These are phyloP conservation scores for Linnemannia zychae DNA, from an alignment of 192 early-diverging fungal species.

Conservation along the genomic window DNA sequence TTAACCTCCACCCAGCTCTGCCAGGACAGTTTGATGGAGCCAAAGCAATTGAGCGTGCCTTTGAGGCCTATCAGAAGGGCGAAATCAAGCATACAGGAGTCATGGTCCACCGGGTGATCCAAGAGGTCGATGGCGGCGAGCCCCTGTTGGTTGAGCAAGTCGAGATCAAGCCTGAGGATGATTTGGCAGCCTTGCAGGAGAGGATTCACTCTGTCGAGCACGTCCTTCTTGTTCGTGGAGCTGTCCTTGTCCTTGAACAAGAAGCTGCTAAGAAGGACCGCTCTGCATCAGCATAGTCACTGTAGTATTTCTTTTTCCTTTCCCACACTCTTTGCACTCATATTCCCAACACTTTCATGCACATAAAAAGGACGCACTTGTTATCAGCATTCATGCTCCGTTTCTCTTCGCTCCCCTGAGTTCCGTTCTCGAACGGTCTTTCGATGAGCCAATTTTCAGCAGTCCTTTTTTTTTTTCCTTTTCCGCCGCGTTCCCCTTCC, in stretches of 20 bases:
- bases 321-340: background rate
- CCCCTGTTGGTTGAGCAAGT: slow-evolving; percentile 85
- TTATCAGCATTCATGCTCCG: too few species aligned
- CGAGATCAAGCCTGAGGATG: slow-evolving; percentile 83
- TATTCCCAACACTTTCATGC: background rate
- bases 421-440: too few species aligned
- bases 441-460: background rate
- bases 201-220: slow-evolving; percentile 95
- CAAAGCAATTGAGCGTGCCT: slow-evolving; percentile 95
- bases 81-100: slow-evolving; percentile 81
- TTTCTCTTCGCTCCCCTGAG: too few species aligned
- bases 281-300: background rate
- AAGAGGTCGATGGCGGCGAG: slow-evolving; percentile 95
- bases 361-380: background rate
- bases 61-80: slow-evolving; percentile 86
- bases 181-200: slow-evolving; percentile 83
- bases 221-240: slow-evolving; percentile 85
- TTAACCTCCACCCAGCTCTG: slow-evolving; percentile 98
- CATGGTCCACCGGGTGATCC: slow-evolving; percentile 97
- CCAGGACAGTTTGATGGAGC: slow-evolving; percentile 98
- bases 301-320: background rate
- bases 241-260: slow-evolving; percentile 63
- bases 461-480: background rate
- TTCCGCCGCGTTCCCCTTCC: background rate
- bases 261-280: slow-evolving; percentile 25